These are phyloP conservation scores for Coix lacrymajobi DNA, from an alignment of 176 grass and related monocot species.

Conservation along the genomic window DNA sequence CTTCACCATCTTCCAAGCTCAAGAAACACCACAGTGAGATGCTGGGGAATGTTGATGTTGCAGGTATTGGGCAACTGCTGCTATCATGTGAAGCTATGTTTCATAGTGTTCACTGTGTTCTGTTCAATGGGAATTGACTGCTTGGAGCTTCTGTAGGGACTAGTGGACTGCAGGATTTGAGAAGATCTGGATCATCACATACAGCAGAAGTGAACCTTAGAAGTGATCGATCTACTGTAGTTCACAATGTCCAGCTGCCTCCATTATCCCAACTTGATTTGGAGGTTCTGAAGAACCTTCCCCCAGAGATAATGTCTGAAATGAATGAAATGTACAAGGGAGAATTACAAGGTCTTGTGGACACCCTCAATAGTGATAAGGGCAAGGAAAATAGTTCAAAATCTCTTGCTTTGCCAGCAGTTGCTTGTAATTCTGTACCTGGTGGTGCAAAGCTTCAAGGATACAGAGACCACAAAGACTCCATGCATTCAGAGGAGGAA, in stretches of 20 bases:
- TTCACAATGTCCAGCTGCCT: constrained; percentile 44
- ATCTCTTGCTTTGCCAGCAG: constrained; percentile 14
- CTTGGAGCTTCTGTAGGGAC: constrained; percentile 27
- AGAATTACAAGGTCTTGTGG: constrained; percentile 55
- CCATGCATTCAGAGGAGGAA: not conserved
- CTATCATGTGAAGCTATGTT: not conserved
- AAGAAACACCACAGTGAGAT: constrained; percentile 34
- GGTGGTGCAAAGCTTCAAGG: not conserved
- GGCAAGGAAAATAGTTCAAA: constrained; percentile 31
- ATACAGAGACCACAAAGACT: constrained; percentile 12
- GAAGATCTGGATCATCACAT: constrained; percentile 16
- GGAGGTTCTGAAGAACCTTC: constrained; percentile 84
- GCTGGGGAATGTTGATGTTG: constrained; percentile 27
- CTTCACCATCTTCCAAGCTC: constrained; percentile 44
- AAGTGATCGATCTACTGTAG: constrained; percentile 42
- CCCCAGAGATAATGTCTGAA: constrained; percentile 76
- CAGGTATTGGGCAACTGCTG: constrained; percentile 41
- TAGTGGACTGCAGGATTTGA: constrained; percentile 6
- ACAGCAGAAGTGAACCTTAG: constrained; percentile 10
- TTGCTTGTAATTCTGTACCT: constrained; percentile 11
- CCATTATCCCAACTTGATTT: constrained; percentile 67
- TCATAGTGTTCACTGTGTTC: constrained; percentile 5
- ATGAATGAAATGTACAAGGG: constrained; percentile 85
- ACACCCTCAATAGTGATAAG: constrained; percentile 12
- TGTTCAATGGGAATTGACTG: constrained; percentile 1